Evolutionary conservation across 495 filamentous ascomycete genomes (phyloP), one percentile per base, ranked within the genome.

Genomic region (Lasiosphaeria ovina): DNA sequence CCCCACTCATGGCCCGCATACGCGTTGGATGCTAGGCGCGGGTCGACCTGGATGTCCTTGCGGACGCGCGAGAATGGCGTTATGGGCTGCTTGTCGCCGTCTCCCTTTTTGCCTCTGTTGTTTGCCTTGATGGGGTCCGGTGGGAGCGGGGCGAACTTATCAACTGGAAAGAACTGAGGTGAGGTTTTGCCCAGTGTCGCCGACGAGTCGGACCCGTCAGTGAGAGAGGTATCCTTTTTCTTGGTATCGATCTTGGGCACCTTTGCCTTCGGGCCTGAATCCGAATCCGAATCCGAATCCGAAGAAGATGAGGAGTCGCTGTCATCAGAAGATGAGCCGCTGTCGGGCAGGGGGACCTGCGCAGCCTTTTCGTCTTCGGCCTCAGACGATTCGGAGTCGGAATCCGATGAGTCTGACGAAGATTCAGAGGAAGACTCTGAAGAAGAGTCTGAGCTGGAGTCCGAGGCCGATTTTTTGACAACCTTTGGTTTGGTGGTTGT

Each of bases 1-100:
- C 93, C 92, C 70, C 97, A 99, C 42, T 91, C 91, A 65, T 96
- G 91, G 4, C 85, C 75, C 36, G 89, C 79, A 70, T 93, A 97
- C 4, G 82, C 81, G 76, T 94, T 97, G 69, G 82, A 87, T 54
- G 81, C 72, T 62, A 81, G 69, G 58, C 75, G 72, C 12, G 83
- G 81, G 67, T 92, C 89, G 16, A 89, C 82, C 17, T 75, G 57
- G 48, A 79, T 72, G 63, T 87, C 76, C 57, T 76, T 75, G 35
- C 80, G 74, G 59, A 92, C 85, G 57, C 89, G 83, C 3, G 82
- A 85, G 77, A 90, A 90, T 12, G 82, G 83, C 49, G 77, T 72
- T 49, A 81, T 85, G 38, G 79, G 74, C 66, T 85, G 80, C 71
- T 86, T 87, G 16, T 68, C 53, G 50, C 63, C 58, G 45, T 45